Percentiles rank a stretch among this genome's conserved stretches.
Evolutionary conservation across 179 eudicot species (phyloP).

Genomic region (Vitellaria paradoxa): DNA sequence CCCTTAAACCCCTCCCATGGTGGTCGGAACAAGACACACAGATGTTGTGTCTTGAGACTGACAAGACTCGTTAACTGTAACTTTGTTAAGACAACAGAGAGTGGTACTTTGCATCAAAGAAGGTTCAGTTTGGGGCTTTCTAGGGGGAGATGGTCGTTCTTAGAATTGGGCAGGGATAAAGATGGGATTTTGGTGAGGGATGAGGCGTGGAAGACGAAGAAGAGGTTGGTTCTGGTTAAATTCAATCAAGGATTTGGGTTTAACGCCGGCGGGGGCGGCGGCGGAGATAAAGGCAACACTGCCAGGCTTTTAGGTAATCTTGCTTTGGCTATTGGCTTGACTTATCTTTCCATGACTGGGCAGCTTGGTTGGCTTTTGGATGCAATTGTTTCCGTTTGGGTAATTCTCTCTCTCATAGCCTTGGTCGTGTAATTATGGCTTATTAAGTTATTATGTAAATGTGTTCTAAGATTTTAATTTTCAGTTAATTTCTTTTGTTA

Average conservation of each 20-base stretch:
- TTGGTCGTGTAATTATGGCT: background rate
- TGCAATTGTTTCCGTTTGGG: slow-evolving; percentile 88
- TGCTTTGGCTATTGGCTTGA: slow-evolving; percentile 72
- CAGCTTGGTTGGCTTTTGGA: slow-evolving; percentile 96
- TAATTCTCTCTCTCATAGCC: slow-evolving; percentile 21
- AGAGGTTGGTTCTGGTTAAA: slow-evolving; percentile 54
- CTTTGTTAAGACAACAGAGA: slow-evolving; percentile 22
- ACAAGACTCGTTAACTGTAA: slow-evolving; percentile 26
- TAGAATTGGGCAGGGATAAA: slow-evolving; percentile 29
- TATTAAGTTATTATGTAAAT: background rate
- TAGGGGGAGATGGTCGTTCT: slow-evolving; percentile 23
- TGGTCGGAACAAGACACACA: background rate
- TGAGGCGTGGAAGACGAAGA: slow-evolving; percentile 27
- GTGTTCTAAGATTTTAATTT: too few relatives aligned
- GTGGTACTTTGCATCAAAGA: slow-evolving; percentile 27
- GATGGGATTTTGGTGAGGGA: slow-evolving; percentile 38
- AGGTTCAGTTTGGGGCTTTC: slow-evolving; percentile 19
- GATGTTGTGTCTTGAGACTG: slow-evolving; percentile 21
- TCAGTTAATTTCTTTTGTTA: too few relatives aligned
- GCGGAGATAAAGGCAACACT: slow-evolving; percentile 38
- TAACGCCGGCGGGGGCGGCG: slow-evolving; percentile 57
- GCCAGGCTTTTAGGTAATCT: slow-evolving; percentile 68
- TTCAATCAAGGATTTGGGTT: slow-evolving; percentile 53
- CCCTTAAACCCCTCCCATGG: too few relatives aligned
- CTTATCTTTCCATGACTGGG: slow-evolving; percentile 75